Conservation (phyloP, 306 rosid genomes). For the Pyrus betulifolia region DNA sequence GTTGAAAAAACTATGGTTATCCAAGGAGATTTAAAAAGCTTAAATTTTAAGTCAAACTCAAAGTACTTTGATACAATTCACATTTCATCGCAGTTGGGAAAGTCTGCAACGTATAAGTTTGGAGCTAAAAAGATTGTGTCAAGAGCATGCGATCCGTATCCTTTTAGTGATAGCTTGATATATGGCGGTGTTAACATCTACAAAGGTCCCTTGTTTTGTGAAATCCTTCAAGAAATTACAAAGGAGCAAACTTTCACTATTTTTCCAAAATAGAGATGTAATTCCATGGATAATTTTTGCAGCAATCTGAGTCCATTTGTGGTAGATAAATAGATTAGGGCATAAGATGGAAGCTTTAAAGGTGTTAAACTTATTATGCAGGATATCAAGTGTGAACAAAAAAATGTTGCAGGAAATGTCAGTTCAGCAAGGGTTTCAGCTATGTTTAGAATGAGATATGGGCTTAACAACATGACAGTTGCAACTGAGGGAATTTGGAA, state of each 20-base stretch:
- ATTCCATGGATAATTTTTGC: constrained; percentile 59
- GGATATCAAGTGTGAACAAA: constrained; percentile 55
- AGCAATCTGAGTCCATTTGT: constrained; percentile 70
- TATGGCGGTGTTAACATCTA: constrained; percentile 37
- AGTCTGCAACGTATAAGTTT: constrained; percentile 37
- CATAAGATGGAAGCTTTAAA: constrained; percentile 69
- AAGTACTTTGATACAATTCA: constrained; percentile 68
- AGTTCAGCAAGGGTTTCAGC: constrained; percentile 67
- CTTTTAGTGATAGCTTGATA: constrained; percentile 40
- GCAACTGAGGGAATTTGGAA: constrained; percentile 90
- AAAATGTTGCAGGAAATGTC: constrained; percentile 7
- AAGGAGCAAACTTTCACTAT: constrained; percentile 51
- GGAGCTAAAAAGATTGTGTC: constrained; percentile 44
- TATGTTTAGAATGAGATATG: constrained; percentile 72
- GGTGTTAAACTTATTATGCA: constrained; percentile 66
- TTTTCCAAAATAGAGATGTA: constrained; percentile 86
- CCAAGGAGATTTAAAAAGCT: constrained; percentile 68
- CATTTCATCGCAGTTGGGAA: constrained; percentile 64
- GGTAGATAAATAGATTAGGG: constrained; percentile 50
- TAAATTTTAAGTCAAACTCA: constrained; percentile 54
- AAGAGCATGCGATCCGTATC: constrained; percentile 77
- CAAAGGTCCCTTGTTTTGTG: constrained; percentile 50
- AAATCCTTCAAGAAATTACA: constrained; percentile 62
- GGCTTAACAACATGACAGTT: constrained; percentile 62
- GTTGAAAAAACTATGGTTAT: constrained; percentile 47